These are phyloP conservation scores for Parmelia sp. DNA, from an alignment of 495 filamentous ascomycete species.

Conservation along the genomic window DNA sequence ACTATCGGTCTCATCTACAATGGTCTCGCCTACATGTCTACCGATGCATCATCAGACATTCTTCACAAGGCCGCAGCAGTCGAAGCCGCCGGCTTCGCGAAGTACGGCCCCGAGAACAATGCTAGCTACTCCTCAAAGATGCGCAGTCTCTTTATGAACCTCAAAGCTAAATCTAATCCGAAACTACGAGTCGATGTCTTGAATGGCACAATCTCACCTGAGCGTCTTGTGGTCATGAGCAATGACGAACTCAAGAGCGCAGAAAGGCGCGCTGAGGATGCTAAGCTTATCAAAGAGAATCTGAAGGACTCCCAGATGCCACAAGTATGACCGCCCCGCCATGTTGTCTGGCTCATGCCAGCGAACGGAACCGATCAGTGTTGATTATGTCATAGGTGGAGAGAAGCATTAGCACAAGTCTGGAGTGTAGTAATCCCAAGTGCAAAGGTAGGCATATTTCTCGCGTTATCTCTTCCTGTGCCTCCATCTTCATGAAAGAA, in stretches of 20 bases:
- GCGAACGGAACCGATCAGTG: not conserved
- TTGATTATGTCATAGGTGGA: constrained; percentile 47
- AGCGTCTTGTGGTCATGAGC: constrained; percentile 66
- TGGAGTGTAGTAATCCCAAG: constrained; percentile 49
- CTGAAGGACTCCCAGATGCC: constrained; percentile 86
- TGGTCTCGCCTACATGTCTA: constrained; percentile 42
- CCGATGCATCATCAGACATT: constrained; percentile 47
- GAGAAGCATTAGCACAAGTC: constrained; percentile 68
- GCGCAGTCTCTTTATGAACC: constrained; percentile 83
- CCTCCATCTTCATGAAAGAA: not conserved
- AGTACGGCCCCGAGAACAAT: constrained; percentile 59
- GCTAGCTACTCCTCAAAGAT: constrained; percentile 75
- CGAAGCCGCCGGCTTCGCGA: constrained; percentile 63
- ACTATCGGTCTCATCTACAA: constrained; percentile 91
- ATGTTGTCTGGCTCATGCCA: not conserved
- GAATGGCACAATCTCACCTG: constrained; percentile 59
- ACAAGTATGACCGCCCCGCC: not conserved
- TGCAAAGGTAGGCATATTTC: constrained; percentile 42
- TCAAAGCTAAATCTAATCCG: constrained; percentile 85
- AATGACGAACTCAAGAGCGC: constrained; percentile 72
- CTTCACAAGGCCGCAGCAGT: constrained; percentile 62
- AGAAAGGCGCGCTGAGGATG: constrained; percentile 60
- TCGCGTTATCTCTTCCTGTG: not conserved
- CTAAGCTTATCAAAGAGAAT: constrained; percentile 74
- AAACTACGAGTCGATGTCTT: constrained; percentile 69